Percentiles rank a stretch among this genome's conserved stretches.
Conservation (phyloP, 1,284 basidiomycete genomes). For the Cutaneotrichosporon sp. region DNA sequence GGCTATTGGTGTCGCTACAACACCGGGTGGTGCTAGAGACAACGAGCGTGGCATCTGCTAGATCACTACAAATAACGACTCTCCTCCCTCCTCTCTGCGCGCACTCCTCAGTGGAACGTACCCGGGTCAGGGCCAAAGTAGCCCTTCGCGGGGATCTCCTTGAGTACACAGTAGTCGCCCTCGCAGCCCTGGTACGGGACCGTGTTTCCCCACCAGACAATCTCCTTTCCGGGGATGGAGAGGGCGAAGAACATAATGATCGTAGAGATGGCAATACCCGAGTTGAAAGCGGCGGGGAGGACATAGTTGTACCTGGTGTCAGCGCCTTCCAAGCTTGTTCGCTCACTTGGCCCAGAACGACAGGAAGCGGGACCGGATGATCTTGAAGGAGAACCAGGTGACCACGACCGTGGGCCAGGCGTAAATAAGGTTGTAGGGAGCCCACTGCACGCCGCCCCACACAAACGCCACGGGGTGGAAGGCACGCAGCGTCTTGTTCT, state of each 20-base stretch:
- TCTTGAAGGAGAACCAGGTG: slow-evolving; percentile 27
- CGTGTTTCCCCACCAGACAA: slow-evolving; percentile 69
- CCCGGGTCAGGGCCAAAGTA: slow-evolving; percentile 15
- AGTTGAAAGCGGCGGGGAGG: slow-evolving; percentile 68
- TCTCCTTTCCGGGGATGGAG: slow-evolving; percentile 26
- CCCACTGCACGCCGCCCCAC: slow-evolving; percentile 13
- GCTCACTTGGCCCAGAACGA: slow-evolving; percentile 42
- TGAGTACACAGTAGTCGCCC: slow-evolving; percentile 19
- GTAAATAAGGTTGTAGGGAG: slow-evolving; percentile 19
- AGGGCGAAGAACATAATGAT: slow-evolving; percentile 67
- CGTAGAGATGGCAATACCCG: slow-evolving; percentile 63
- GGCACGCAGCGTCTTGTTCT: slow-evolving; percentile 9
- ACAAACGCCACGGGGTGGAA: slow-evolving; percentile 19
- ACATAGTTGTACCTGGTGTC: slow-evolving; percentile 70
- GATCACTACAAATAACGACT: too few relatives aligned
- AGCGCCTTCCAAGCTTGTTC: slow-evolving; percentile 7
- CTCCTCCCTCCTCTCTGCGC: too few relatives aligned
- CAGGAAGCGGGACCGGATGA: slow-evolving; percentile 27
- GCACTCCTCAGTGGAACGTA: slow-evolving; percentile 9
- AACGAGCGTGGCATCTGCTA: background rate
- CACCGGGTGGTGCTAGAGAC: too few relatives aligned
- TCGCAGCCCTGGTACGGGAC: slow-evolving; percentile 25
- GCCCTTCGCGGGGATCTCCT: slow-evolving; percentile 16
- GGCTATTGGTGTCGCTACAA: too few relatives aligned
- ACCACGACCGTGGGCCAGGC: slow-evolving; percentile 7